Evolutionary conservation across 257 asterid genomes (phyloP).

Genomic region (Paulownia fortunei): DNA sequence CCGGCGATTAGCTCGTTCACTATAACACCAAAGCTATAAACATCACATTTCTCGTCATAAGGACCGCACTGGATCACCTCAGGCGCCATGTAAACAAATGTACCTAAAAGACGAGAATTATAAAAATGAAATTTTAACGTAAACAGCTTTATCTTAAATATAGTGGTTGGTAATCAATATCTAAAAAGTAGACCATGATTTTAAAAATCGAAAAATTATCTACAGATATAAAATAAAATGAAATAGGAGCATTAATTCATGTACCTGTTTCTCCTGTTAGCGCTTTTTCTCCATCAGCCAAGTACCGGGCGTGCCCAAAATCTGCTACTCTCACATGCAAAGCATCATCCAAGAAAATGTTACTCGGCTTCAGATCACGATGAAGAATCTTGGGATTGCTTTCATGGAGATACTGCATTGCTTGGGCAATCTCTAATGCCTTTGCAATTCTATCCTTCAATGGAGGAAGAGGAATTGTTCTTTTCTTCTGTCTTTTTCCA

Average conservation of each 20-base stretch:
- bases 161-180: too few relatives aligned
- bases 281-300: slow-evolving; percentile 72
- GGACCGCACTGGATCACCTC: slow-evolving; percentile 70
- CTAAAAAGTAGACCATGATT: neutral
- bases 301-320: slow-evolving; percentile 82
- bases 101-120: slow-evolving; percentile 43
- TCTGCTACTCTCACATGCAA: slow-evolving; percentile 75
- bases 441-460: slow-evolving; percentile 55
- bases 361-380: slow-evolving; percentile 79
- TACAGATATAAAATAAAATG: too few relatives aligned
- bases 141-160: too few relatives aligned
- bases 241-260: too few relatives aligned
- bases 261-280: slow-evolving; percentile 81
- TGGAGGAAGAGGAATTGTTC: slow-evolving; percentile 54
- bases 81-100: slow-evolving; percentile 88
- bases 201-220: too few relatives aligned
- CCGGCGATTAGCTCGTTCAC: slow-evolving; percentile 71
- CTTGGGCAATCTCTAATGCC: slow-evolving; percentile 74
- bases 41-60: slow-evolving; percentile 78
- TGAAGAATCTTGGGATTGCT: slow-evolving; percentile 69
- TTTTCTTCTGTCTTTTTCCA: slow-evolving; percentile 54
- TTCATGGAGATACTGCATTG: slow-evolving; percentile 83
- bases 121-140: neutral
- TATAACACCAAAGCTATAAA: slow-evolving; percentile 70
- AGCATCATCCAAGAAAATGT: slow-evolving; percentile 69